These are phyloP conservation scores for Lipomyces kockii DNA, from an alignment of 805 yeast genomes.

Conservation along the genomic window DNA sequence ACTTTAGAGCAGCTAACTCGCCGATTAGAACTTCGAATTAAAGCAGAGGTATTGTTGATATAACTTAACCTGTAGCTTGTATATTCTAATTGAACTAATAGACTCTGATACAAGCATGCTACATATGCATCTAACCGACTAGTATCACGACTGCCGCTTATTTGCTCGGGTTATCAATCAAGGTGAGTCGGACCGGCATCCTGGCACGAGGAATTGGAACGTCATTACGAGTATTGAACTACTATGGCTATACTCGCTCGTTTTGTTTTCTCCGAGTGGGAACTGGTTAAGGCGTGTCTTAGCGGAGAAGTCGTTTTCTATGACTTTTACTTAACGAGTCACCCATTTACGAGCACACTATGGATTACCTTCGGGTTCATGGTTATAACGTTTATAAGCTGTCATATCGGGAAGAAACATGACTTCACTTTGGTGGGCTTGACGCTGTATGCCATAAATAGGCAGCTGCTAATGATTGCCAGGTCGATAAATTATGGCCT, in stretches of 20 bases:
- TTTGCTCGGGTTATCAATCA: background rate
- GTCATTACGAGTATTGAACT: background rate
- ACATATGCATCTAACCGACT: background rate
- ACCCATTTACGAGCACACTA: conserved; percentile 16
- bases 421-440: conserved; percentile 19
- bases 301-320: background rate
- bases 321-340: conserved; percentile 16
- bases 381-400: conserved; percentile 18
- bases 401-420: conserved; percentile 18
- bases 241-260: background rate
- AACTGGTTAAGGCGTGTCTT: conserved; percentile 1
- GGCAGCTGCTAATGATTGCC: background rate
- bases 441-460: background rate
- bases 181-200: too few species aligned
- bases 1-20: too few species aligned
- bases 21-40: too few species aligned
- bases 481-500: conserved; percentile 33
- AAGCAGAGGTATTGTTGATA: too few species aligned
- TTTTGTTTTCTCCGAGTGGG: background rate
- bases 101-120: background rate
- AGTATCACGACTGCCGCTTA: background rate
- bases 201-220: too few species aligned
- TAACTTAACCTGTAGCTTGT: background rate
- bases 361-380: background rate
- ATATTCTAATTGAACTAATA: background rate